A percentile compares a stretch with the other conserved stretches of the same genome.
phyloP scores from a whole-genome alignment of 2,329 filamentous ascomycete genomes.

The Trichoderma harzianum region DNA sequence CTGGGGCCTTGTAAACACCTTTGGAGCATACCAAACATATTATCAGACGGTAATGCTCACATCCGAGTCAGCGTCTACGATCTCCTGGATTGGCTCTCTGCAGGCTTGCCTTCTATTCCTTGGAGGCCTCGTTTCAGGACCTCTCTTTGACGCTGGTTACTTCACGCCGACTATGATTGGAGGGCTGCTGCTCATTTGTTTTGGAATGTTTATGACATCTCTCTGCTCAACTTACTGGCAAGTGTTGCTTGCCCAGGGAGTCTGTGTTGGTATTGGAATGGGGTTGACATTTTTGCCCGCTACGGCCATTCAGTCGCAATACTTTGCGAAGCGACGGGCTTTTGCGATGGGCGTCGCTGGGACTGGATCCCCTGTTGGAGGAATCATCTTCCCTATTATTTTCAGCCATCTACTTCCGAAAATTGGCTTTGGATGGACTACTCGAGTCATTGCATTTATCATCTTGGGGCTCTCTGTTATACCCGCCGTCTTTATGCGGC shows the following conservation, averaged over 20 bases:
- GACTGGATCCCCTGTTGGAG: conserved; percentile 23
- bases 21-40: conserved; percentile 54
- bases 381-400: conserved; percentile 36
- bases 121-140: conserved; percentile 36
- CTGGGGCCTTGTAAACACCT: conserved; percentile 45
- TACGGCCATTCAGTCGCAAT: conserved; percentile 32
- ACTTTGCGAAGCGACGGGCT: conserved; percentile 30
- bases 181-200: not conserved
- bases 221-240: not conserved
- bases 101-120: conserved; percentile 43
- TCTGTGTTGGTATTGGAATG: not conserved
- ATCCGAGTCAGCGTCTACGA: conserved; percentile 31
- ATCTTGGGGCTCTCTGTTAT: conserved; percentile 30
- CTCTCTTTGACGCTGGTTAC: conserved; percentile 46
- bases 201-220: not conserved
- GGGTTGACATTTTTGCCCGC: conserved; percentile 28
- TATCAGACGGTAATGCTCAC: conserved; percentile 39
- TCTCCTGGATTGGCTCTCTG: conserved; percentile 43
- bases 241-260: not conserved
- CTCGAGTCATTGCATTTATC: conserved; percentile 31
- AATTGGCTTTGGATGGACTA: conserved; percentile 36
- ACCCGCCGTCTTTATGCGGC: conserved; percentile 27
- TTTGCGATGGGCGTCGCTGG: conserved; percentile 35
- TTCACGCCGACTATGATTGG: conserved; percentile 36
- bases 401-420: conserved; percentile 31